Percentiles rank a stretch among this genome's conserved stretches.
Conservation (phyloP, 2,329 filamentous ascomycete genomes). For the Calonectria leucothoes region DNA sequence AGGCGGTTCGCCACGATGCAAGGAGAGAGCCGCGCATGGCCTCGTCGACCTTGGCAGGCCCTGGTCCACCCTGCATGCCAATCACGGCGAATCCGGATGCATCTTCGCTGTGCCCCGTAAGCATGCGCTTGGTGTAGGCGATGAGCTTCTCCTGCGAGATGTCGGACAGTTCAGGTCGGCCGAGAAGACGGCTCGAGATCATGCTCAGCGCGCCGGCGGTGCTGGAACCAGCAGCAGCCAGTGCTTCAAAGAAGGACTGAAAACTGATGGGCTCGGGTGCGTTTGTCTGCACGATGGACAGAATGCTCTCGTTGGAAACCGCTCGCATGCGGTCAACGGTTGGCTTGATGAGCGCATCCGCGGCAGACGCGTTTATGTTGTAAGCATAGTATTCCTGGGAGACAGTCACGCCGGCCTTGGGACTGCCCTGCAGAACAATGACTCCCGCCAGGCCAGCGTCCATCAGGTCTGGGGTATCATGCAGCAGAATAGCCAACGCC, state of each 20-base stretch:
- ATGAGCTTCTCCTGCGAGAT: background rate
- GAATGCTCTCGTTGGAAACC: background rate
- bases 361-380: background rate
- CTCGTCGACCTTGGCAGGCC: background rate
- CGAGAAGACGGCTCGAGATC: background rate
- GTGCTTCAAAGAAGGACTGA: background rate
- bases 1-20: background rate
- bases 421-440: background rate
- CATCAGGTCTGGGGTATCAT: background rate
- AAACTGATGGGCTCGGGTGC: background rate
- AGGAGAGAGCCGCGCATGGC: background rate
- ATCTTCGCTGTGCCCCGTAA: background rate
- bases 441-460: background rate
- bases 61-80: background rate
- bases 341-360: background rate
- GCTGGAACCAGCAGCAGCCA: background rate
- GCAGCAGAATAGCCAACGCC: background rate
- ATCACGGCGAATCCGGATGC: background rate
- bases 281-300: background rate
- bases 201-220: background rate
- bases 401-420: background rate
- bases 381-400: background rate
- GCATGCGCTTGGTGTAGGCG: background rate
- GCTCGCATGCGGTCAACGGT: background rate
- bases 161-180: background rate